Conservation (phyloP, 1,284 basidiomycete species). For the Gomphus bonarii region DNA sequence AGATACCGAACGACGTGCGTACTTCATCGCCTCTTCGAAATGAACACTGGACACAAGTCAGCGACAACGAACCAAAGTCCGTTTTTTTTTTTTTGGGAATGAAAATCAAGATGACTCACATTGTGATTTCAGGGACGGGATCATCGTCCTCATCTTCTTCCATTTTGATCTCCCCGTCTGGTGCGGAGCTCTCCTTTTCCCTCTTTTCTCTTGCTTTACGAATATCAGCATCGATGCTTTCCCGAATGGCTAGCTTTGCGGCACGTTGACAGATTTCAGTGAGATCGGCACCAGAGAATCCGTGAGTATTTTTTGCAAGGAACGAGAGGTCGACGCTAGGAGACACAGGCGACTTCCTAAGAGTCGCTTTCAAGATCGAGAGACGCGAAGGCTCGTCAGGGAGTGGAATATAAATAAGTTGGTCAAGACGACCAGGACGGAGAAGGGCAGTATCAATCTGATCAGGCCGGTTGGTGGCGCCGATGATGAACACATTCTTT, state of each 20-base stretch:
- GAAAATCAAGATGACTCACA: too few relatives aligned
- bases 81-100: not conserved
- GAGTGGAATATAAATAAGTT: conserved; percentile 87
- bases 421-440: conserved; percentile 96
- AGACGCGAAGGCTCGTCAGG: conserved; percentile 90
- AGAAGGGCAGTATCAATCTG: conserved; percentile 96
- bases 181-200: conserved; percentile 65
- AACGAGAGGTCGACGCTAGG: conserved; percentile 79
- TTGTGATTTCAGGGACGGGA: conserved; percentile 93
- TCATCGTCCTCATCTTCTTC: conserved; percentile 80
- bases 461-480: conserved; percentile 98
- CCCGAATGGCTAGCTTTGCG: conserved; percentile 93
- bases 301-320: conserved; percentile 91
- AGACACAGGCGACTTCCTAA: conserved; percentile 90
- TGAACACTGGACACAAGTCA: conserved; percentile 45
- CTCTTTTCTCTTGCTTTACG: conserved; percentile 69
- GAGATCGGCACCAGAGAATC: conserved; percentile 98
- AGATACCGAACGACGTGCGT: conserved; percentile 83
- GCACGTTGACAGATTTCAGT: conserved; percentile 98
- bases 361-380: conserved; percentile 83
- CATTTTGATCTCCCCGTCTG: conserved; percentile 50
- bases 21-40: conserved; percentile 98
- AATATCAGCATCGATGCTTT: conserved; percentile 92
- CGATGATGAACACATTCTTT: conserved; percentile 99
- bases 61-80: conserved; percentile 9